Percentiles rank a stretch among this genome's conserved stretches.
Conservation (phyloP, 495 filamentous ascomycete species). For the Cercophora newfieldiana region DNA sequence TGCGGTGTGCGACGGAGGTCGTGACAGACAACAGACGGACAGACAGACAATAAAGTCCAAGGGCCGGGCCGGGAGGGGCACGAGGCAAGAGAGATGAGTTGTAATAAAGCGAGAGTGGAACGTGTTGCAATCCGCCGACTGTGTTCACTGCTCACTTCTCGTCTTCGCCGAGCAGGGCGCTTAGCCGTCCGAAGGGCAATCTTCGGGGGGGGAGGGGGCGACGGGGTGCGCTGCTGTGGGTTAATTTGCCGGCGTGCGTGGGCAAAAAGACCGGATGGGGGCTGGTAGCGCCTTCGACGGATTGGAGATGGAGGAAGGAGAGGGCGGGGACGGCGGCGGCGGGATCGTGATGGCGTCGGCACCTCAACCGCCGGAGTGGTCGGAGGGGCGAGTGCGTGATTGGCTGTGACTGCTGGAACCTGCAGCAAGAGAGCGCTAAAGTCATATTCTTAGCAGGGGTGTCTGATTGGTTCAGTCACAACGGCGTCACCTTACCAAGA, state of each 20-base stretch:
- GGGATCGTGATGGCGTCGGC: constrained; percentile 33
- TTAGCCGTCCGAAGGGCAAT: constrained; percentile 7
- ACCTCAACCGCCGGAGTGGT: constrained; percentile 33
- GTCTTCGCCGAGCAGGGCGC: constrained; percentile 4
- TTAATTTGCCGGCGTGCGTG: constrained; percentile 23
- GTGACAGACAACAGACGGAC: constrained; percentile 5
- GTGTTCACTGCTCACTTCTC: neutral
- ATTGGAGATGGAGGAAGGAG: constrained; percentile 16
- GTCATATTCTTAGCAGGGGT: constrained; percentile 37
- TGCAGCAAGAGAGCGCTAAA: constrained; percentile 39
- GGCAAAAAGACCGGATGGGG: constrained; percentile 23
- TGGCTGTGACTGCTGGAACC: constrained; percentile 27
- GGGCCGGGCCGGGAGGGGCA: neutral
- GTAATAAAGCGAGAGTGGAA: constrained; percentile 3
- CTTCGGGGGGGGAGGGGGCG: constrained; percentile 3
- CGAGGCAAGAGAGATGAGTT: constrained; percentile 1
- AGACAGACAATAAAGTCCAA: neutral
- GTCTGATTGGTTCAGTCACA: constrained; percentile 27
- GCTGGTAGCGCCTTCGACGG: constrained; percentile 8
- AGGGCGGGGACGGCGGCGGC: constrained; percentile 8
- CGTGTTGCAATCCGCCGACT: neutral
- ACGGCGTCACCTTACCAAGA: constrained; percentile 30
- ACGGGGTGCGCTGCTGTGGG: constrained; percentile 8
- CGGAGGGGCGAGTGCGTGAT: constrained; percentile 22
- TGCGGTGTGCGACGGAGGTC: constrained; percentile 6